Conservation (phyloP, 169 alveolate species). For the Cryptosporidium meleagridis region DNA sequence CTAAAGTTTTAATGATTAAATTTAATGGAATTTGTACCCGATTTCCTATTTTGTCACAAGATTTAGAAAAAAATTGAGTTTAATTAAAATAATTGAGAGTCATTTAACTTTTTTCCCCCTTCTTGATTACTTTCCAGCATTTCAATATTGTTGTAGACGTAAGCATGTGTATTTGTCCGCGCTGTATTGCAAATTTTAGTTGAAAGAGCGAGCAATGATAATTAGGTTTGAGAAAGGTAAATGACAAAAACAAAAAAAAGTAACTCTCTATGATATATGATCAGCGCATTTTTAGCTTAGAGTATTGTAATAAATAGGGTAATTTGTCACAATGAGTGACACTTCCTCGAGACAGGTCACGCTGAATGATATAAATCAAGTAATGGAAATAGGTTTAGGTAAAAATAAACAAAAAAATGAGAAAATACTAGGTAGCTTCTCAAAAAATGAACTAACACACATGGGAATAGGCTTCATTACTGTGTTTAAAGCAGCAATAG, state of each 20-base stretch:
- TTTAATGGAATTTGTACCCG: neutral
- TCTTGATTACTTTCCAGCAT: neutral
- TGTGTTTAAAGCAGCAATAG: slow-evolving; percentile 71
- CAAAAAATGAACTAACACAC: slow-evolving; percentile 4
- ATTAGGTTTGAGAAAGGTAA: neutral
- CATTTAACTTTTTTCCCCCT: neutral
- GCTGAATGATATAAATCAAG: neutral
- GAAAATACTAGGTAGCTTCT: neutral
- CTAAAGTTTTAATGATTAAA: neutral
- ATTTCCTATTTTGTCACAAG: neutral
- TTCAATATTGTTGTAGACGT: neutral
- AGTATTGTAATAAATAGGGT: neutral
- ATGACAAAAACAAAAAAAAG: neutral
- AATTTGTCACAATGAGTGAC: slow-evolving; percentile 19
- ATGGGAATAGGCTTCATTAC: slow-evolving; percentile 64
- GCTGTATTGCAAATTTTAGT: slow-evolving; percentile 14
- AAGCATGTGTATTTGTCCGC: slow-evolving; percentile 22
- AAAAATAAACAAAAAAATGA: neutral
- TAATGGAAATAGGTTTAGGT: neutral
- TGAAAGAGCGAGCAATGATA: slow-evolving; percentile 5
- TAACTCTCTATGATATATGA: neutral
- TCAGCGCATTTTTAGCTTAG: neutral
- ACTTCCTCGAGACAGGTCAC: neutral
- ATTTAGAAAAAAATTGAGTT: neutral
- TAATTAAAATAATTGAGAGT: neutral